phyloP scores from a whole-genome alignment of 768 basidiomycete species.

The Phanerochaete sordida region DNA sequence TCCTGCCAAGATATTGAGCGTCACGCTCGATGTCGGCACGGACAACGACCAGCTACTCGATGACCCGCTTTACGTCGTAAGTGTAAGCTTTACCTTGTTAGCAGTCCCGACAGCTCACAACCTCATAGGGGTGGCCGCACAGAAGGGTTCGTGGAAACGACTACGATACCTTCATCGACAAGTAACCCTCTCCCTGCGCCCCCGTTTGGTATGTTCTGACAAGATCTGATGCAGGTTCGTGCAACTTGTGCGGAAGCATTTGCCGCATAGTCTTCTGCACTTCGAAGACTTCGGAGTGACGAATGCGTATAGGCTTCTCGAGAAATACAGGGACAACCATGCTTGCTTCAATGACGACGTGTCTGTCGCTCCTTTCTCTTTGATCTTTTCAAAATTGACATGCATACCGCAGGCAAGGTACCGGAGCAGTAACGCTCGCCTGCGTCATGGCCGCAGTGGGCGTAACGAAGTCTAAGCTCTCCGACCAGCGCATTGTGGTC shows the following conservation, averaged over 20 bases:
- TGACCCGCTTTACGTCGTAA: conserved; percentile 64
- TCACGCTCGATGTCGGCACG: conserved; percentile 75
- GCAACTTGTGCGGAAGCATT: conserved; percentile 69
- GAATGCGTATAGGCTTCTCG: conserved; percentile 68
- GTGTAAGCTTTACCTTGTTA: conserved; percentile 21
- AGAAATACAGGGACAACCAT: conserved; percentile 59
- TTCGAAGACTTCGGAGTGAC: conserved; percentile 85
- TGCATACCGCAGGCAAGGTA: conserved; percentile 52
- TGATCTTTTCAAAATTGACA: neutral
- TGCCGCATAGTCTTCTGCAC: conserved; percentile 65
- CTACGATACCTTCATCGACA: conserved; percentile 79
- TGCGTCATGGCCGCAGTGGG: conserved; percentile 65
- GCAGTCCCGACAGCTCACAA: too few relatives aligned
- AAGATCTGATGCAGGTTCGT: conserved; percentile 51
- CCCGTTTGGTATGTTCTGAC: too few relatives aligned
- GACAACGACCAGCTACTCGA: conserved; percentile 61
- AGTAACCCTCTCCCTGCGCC: conserved; percentile 33
- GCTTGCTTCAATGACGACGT: conserved; percentile 86
- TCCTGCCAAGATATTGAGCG: conserved; percentile 53
- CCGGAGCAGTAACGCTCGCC: conserved; percentile 72
- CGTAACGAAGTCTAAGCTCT: conserved; percentile 59
- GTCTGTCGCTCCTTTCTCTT: conserved; percentile 30
- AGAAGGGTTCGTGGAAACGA: conserved; percentile 65
- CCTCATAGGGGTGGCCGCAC: conserved; percentile 64
- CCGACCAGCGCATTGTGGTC: conserved; percentile 73